Evolutionary conservation across 805 yeast species (phyloP).

Genomic region (Saturnispora silvae): DNA sequence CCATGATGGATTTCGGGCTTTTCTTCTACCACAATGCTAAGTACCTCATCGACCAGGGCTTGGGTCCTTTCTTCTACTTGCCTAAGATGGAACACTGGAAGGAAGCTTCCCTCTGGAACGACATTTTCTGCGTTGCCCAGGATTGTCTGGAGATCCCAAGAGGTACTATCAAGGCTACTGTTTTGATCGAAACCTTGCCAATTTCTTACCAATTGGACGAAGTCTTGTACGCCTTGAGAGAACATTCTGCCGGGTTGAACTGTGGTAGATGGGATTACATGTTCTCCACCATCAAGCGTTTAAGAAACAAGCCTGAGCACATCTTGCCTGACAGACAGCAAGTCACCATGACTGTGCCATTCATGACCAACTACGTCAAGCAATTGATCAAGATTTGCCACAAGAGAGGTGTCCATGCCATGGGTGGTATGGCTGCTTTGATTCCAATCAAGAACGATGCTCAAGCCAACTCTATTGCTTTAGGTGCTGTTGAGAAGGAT

Average conservation of each 20-base stretch:
- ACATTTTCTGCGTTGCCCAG: slow-evolving; percentile 65
- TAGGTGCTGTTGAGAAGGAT: slow-evolving; percentile 65
- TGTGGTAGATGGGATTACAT: slow-evolving; percentile 90
- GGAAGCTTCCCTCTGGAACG: slow-evolving; percentile 80
- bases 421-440: slow-evolving; percentile 89
- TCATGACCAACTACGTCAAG: slow-evolving; percentile 70
- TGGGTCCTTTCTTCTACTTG: slow-evolving; percentile 72
- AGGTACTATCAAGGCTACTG: slow-evolving; percentile 76
- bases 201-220: slow-evolving; percentile 85
- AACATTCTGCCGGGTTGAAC: slow-evolving; percentile 70
- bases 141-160: slow-evolving; percentile 58
- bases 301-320: slow-evolving; percentile 56
- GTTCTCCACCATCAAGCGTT: slow-evolving; percentile 67
- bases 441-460: slow-evolving; percentile 69
- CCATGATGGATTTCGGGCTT: slow-evolving; percentile 69
- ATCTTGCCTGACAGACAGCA: slow-evolving; percentile 71
- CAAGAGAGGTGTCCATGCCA: slow-evolving; percentile 70
- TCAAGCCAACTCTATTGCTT: slow-evolving; percentile 51
- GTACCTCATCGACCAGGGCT: slow-evolving; percentile 49
- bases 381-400: slow-evolving; percentile 67
- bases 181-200: slow-evolving; percentile 72
- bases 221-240: slow-evolving; percentile 64
- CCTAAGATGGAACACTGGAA: slow-evolving; percentile 83
- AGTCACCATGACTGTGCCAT: slow-evolving; percentile 73
- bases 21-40: slow-evolving; percentile 69